Conservation (phyloP, 2,329 filamentous ascomycete species). For the Aulographum hederae region DNA sequence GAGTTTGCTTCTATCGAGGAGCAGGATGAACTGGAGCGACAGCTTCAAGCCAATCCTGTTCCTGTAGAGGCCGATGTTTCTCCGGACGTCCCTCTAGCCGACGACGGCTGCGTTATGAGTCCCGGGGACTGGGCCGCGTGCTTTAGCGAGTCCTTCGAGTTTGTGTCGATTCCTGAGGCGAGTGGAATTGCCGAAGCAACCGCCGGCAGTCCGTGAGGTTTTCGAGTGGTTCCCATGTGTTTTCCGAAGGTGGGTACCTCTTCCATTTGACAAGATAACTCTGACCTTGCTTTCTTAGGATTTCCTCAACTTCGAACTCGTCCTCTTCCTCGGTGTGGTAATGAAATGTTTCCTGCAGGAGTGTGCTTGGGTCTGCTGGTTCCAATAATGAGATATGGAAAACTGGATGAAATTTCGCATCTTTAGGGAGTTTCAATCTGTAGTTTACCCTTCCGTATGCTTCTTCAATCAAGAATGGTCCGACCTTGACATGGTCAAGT, state of each 20-base stretch:
- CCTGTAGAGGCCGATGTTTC: background rate
- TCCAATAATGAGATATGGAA: background rate
- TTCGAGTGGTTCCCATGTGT: slow-evolving; percentile 1
- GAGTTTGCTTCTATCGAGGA: too few relatives aligned
- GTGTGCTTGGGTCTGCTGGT: background rate
- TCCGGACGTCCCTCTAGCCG: background rate
- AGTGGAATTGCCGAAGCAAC: background rate
- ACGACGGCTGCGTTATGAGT: background rate
- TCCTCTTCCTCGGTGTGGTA: background rate
- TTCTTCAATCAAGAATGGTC: background rate
- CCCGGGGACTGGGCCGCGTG: too few relatives aligned
- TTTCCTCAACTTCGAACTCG: background rate
- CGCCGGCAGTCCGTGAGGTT: slow-evolving; percentile 1
- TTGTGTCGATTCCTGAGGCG: too few relatives aligned
- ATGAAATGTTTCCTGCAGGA: background rate
- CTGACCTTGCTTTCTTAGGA: background rate
- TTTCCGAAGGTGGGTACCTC: background rate
- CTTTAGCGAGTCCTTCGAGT: too few relatives aligned
- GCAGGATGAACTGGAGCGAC: too few relatives aligned
- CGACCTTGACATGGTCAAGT: background rate
- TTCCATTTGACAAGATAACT: slow-evolving; percentile 1
- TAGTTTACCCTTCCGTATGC: background rate
- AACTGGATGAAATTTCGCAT: background rate
- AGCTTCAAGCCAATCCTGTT: too few relatives aligned
- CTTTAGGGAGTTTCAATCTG: background rate